Base-by-base conservation (phyloP, 2,329 filamentous ascomycete species). In the Xylariaceae sp. region DNA sequence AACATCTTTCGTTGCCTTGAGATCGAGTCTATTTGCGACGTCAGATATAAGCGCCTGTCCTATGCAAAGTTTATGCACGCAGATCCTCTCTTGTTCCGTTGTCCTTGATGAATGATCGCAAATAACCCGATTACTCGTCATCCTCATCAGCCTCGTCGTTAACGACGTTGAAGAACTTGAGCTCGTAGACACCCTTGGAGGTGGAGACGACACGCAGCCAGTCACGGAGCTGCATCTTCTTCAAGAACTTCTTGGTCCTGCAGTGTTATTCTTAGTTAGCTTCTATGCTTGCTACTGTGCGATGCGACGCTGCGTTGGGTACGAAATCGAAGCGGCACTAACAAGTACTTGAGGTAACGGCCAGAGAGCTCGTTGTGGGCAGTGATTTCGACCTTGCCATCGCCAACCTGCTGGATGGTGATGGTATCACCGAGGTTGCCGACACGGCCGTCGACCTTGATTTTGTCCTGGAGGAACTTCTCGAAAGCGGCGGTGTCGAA, bases 101-200 rank as follows among this genome's bases (percentile, higher is more conserved):
- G 21, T 50, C 60, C 47, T 56, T 48, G 16, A 5, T 49, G 17
- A 57, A 23, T 17, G 11, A 26, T 60, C 24, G 41, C 31, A 26
- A 9, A 45, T 21, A 60, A 52, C 49, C 41, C 71, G 72, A 58
- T 87, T 97, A 99, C 81, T 99, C 95, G 76, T 99, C 95, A 77
- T 99, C 95, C 76, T 99, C 95, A 71, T 98, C 95, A 72, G 86
- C 93, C 78, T 93, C 94, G 79, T 99, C 95, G 81, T 96, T 95
- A 75, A 97, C 94, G 76, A 99, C 93, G 87, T 99, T 99, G 92
- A 96, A 99, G 93, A 99, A 99, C 86, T 96, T 93, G 82, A 99
- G 90, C 87, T 97, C 93, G 86, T 99, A 99, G 69, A 97, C 93
- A 77, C 95, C 94, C 85, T 94, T 94, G 79, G 90, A 92, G 78